A percentile compares a stretch with the other conserved stretches of the same genome.
Conservation (phyloP, 768 basidiomycete genomes). For the Kwoniella pini region DNA sequence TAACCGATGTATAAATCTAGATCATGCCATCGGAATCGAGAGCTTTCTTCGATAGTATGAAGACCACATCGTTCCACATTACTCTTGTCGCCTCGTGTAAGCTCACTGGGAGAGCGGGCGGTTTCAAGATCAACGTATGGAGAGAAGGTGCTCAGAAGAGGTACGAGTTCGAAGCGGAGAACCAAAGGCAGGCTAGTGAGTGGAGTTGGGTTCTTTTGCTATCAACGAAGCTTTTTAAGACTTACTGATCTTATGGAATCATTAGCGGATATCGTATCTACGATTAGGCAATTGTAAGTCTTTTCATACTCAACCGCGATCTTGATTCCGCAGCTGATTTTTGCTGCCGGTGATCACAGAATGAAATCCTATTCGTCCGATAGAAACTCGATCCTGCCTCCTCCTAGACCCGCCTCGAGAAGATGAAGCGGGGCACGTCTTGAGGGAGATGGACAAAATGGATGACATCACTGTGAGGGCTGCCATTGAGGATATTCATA, state of each 20-base stretch:
- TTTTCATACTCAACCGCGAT: neutral
- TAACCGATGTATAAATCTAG: constrained; percentile 54
- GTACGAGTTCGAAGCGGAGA: constrained; percentile 97
- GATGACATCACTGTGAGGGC: too few relatives aligned
- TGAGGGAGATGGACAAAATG: too few relatives aligned
- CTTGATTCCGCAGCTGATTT: neutral
- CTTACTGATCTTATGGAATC: too few relatives aligned
- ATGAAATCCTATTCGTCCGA: constrained; percentile 43
- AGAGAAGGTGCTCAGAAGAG: constrained; percentile 72
- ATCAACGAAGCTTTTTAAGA: too few relatives aligned
- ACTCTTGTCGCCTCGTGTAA: constrained; percentile 80
- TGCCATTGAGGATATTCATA: too few relatives aligned
- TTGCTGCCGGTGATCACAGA: constrained; percentile 14
- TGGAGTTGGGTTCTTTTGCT: constrained; percentile 21
- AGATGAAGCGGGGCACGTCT: constrained; percentile 5
- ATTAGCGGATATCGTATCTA: constrained; percentile 41
- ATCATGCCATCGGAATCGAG: constrained; percentile 85
- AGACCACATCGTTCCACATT: constrained; percentile 90
- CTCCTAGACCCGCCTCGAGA: constrained; percentile 18
- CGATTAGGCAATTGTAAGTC: constrained; percentile 40
- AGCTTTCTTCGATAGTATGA: constrained; percentile 81
- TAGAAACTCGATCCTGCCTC: constrained; percentile 31
- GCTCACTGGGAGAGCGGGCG: constrained; percentile 61
- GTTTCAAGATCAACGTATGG: constrained; percentile 86
- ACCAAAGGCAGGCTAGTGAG: constrained; percentile 73